Conservation (phyloP, 371 early-diverging fungal species). For the Coemansia sp. region DNA sequence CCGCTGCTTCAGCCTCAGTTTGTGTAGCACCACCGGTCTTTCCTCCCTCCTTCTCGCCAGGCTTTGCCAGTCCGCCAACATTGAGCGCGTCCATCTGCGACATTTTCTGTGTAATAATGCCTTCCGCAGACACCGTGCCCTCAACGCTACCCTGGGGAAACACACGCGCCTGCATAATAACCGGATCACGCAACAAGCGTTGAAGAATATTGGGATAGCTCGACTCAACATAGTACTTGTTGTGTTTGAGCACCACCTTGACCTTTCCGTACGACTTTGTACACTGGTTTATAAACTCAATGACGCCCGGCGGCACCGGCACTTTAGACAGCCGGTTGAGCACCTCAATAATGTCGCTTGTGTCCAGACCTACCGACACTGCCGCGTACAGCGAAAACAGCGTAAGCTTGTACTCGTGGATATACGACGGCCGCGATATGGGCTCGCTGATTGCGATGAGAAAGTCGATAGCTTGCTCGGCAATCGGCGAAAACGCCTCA, state of each 20-base stretch:
- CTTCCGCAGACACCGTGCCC: conserved; percentile 39
- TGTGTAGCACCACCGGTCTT: not conserved
- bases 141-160: conserved; percentile 25
- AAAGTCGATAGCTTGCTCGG: conserved; percentile 97
- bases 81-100: conserved; percentile 41
- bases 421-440: conserved; percentile 90
- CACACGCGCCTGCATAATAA: conserved; percentile 73
- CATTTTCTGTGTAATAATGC: conserved; percentile 38
- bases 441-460: conserved; percentile 99
- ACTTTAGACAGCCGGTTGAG: conserved; percentile 90
- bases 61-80: conserved; percentile 23
- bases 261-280: conserved; percentile 97
- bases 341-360: conserved; percentile 94
- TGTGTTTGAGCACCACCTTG: conserved; percentile 94
- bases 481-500: conserved; percentile 94
- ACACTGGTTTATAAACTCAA: conserved; percentile 85
- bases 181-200: conserved; percentile 77
- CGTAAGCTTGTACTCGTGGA: conserved; percentile 99
- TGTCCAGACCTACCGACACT: conserved; percentile 97
- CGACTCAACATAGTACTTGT: conserved; percentile 93
- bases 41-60: not conserved
- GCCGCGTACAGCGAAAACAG: conserved; percentile 99
- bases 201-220: conserved; percentile 84
- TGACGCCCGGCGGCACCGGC: conserved; percentile 84
- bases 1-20: not conserved